phyloP scores from a whole-genome alignment of 495 filamentous ascomycete species.

The Tetracladium setigerum region DNA sequence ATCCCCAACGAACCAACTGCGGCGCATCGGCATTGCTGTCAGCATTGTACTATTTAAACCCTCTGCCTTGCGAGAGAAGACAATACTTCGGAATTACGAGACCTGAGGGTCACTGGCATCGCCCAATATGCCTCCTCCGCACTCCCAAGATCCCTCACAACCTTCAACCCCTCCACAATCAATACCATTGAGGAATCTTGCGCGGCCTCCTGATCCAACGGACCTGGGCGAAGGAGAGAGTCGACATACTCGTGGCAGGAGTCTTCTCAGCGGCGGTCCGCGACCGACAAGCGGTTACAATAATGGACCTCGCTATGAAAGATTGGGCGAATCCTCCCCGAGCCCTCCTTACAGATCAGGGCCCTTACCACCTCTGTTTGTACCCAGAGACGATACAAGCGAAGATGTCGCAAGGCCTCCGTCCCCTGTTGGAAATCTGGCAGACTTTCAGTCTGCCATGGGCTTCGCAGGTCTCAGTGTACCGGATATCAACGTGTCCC shows the following conservation, averaged over 20 bases:
- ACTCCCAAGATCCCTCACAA: constrained; percentile 11
- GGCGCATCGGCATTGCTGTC: too few relatives aligned
- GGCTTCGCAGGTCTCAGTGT: constrained; percentile 21
- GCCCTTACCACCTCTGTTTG: background rate
- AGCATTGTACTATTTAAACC: too few relatives aligned
- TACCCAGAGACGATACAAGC: background rate
- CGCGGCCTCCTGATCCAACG: constrained; percentile 45
- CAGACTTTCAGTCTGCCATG: constrained; percentile 22
- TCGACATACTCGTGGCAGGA: constrained; percentile 25
- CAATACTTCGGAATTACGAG: constrained; percentile 9
- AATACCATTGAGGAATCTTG: constrained; percentile 80
- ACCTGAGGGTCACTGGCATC: constrained; percentile 13
- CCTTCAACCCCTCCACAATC: constrained; percentile 48
- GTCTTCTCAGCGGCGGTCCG: constrained; percentile 24
- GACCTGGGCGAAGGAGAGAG: constrained; percentile 20
- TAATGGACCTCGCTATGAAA: constrained; percentile 21
- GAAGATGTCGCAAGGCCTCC: constrained; percentile 14
- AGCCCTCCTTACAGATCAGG: constrained; percentile 8
- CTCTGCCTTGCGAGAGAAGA: background rate
- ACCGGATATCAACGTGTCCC: constrained; percentile 26
- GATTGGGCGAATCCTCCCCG: constrained; percentile 17
- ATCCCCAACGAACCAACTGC: too few relatives aligned
- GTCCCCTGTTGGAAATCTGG: constrained; percentile 23
- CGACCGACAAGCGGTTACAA: constrained; percentile 23
- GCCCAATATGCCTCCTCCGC: constrained; percentile 17